These are phyloP conservation scores for Penicillium hordei DNA, from an alignment of 2,329 filamentous ascomycete species.

Conservation along the genomic window DNA sequence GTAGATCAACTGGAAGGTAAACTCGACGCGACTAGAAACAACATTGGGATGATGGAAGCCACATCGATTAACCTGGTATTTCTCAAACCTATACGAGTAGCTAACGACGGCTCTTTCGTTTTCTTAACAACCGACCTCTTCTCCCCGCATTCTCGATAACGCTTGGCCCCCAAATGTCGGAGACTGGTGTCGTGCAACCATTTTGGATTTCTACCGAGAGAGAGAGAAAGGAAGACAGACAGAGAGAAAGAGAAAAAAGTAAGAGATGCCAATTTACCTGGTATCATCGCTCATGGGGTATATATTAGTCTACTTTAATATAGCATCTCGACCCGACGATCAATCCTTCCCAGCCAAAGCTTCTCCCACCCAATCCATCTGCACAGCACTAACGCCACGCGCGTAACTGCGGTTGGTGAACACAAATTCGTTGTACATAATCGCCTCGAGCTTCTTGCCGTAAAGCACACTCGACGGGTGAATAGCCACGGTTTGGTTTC, in stretches of 20 bases:
- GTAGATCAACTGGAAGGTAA: not conserved
- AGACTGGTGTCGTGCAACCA: not conserved
- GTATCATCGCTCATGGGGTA: slow-evolving; percentile 4
- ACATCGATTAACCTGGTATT: not conserved
- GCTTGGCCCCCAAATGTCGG: not conserved
- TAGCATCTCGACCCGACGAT: not conserved
- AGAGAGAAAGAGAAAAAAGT: not conserved
- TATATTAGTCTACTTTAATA: slow-evolving; percentile 13
- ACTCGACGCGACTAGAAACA: not conserved
- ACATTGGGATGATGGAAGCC: not conserved
- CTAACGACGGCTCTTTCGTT: too few species aligned
- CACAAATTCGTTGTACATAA: slow-evolving; percentile 66
- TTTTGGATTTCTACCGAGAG: not conserved
- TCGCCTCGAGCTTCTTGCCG: slow-evolving; percentile 60
- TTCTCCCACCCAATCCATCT: slow-evolving; percentile 62
- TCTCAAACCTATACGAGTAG: not conserved
- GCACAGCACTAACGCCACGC: slow-evolving; percentile 60
- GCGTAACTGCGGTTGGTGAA: slow-evolving; percentile 66
- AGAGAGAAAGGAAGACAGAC: not conserved
- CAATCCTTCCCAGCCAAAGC: slow-evolving; percentile 36
- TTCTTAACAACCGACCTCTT: not conserved
- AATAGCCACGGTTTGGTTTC: slow-evolving; percentile 63
- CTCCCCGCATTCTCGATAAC: not conserved
- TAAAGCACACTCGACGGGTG: slow-evolving; percentile 63
- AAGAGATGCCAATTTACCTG: not conserved